phyloP scores from a whole-genome alignment of 2,329 filamentous ascomycete species.

The Daldinia eschscholtzii region DNA sequence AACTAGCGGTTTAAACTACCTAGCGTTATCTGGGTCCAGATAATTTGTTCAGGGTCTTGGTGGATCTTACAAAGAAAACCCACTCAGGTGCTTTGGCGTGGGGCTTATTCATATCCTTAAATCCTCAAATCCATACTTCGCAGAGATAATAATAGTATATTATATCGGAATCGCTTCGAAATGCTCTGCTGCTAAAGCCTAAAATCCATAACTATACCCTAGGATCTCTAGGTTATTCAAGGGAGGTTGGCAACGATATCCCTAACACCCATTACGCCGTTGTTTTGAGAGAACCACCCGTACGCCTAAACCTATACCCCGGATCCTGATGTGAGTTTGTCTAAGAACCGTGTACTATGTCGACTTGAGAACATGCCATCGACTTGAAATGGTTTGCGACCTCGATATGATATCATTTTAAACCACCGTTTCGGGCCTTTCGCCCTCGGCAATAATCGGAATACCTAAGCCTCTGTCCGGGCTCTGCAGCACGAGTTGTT shows the following conservation, averaged over 20 bases:
- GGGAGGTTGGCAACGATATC: neutral
- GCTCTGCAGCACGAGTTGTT: constrained; percentile 92
- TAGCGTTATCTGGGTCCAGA: constrained; percentile 4
- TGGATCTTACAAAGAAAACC: constrained; percentile 6
- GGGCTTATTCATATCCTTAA: neutral
- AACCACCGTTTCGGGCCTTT: constrained; percentile 81
- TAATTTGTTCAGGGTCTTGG: neutral
- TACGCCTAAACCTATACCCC: constrained; percentile 20
- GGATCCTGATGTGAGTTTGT: constrained; percentile 14
- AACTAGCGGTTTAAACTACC: neutral
- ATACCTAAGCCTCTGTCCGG: constrained; percentile 88
- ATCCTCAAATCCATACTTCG: too few species aligned
- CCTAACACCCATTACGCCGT: constrained; percentile 29
- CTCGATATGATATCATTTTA: constrained; percentile 55
- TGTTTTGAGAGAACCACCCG: constrained; percentile 14
- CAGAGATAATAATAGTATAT: constrained; percentile 16
- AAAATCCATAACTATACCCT: constrained; percentile 8
- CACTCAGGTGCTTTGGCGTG: constrained; percentile 3
- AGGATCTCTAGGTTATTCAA: constrained; percentile 2
- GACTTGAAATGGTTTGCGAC: constrained; percentile 6
- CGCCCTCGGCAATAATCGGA: constrained; percentile 87
- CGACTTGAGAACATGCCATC: constrained; percentile 21
- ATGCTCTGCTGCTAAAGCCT: constrained; percentile 19
- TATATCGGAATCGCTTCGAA: constrained; percentile 24
- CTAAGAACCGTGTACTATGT: constrained; percentile 31